Evolutionary conservation across 805 yeast species (phyloP), one percentile per base, ranked within the genome.

Genomic region (Metschnikowia cubensis): DNA sequence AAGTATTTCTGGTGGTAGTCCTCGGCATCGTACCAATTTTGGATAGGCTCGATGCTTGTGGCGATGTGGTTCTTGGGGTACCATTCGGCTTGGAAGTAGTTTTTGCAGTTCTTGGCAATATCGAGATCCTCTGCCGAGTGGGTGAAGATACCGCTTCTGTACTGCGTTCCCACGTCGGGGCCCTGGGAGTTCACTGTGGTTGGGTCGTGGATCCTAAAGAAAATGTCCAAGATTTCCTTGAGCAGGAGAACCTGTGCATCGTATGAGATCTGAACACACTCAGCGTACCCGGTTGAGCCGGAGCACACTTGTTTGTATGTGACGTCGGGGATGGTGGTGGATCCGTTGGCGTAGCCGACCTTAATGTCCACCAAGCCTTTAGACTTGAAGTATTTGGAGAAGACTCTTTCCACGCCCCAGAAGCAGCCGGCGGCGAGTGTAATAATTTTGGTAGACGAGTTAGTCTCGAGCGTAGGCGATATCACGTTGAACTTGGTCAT

Each of bases 161-260:
- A 92, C 67, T 94, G 98, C 1, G 92, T 81, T 8, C 99, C 99
- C 7, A 60, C 59, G 62, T 92, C 97, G 17, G 88, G 87, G 3
- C 99, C 99, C 68, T 94, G 98, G 1, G 79, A 63, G 61, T 91
- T 82, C 47, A 77, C 53, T 2, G 90, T 84, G 2, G 98, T 94
- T 43, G 99, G 98, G 68, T 94, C 98, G 66, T 92, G 99, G 66
- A 89, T 89, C 60, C 85, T 76, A 73, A 89, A 91, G 74, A 92
- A 94, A 58, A 91, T 88, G 49, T 85, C 91, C 39, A 89, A 68
- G 41, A 92, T 69, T 29, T 85, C 87, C 49, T 69, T 78, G 59
- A 82, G 75, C 3, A 80, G 53, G 2, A 88, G 75, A n/a, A 66
- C 56, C 2, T 75, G 55, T 21, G 97, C 96, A 60, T 90, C 91